Evolutionary conservation across 179 eudicot genomes (phyloP), one percentile per base, ranked within the genome.

Genomic region (Camellia oleifera): DNA sequence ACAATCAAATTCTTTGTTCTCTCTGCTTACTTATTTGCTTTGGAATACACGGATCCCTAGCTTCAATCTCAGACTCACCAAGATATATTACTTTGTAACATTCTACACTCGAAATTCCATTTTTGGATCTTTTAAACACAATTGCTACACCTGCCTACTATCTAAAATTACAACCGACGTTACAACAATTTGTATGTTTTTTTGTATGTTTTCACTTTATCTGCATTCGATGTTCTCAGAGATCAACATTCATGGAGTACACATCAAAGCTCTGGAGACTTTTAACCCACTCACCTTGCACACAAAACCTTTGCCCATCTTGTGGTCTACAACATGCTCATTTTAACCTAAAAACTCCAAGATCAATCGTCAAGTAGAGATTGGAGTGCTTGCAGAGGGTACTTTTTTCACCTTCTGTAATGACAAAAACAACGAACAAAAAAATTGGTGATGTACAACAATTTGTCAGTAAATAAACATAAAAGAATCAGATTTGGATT

Each of bases 401-500:
- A 5, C 68, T 18, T 18, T 46, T 58, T 78, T 78, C 67, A 48
- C 76, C 46, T 78, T 70, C 81, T 69, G 58, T 4, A 70, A 78
- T 70, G 8, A 56, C 40, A 17, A 18, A 5, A 7, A 20, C 2
- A 7, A n/a, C 9, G 10, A 23, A 18, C 69, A 46, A 20, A 18
- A 32, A 66, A 66, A 8, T 4, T 20, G 63, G 32, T 40, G 17
- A 63, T 32, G 7, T 46, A n/a, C 32, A 13, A 17, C 5, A 72
- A 52, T 18, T 2, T 53, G 60, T 2, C 20, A 52, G 56, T 7
- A 5, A 14, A 32, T 5, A 4, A 10, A 68, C n/a, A 3, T 67
- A n/a, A 46, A n/a, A 62, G 14, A 44, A 3, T 17, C 2, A 54
- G 42, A 62, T 7, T 65, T 4, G 2, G 73, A 86, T 92, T 82